Evolutionary conservation across 2,329 filamentous ascomycete species (phyloP).

Genomic region (Ceratocystis lukuohia): DNA sequence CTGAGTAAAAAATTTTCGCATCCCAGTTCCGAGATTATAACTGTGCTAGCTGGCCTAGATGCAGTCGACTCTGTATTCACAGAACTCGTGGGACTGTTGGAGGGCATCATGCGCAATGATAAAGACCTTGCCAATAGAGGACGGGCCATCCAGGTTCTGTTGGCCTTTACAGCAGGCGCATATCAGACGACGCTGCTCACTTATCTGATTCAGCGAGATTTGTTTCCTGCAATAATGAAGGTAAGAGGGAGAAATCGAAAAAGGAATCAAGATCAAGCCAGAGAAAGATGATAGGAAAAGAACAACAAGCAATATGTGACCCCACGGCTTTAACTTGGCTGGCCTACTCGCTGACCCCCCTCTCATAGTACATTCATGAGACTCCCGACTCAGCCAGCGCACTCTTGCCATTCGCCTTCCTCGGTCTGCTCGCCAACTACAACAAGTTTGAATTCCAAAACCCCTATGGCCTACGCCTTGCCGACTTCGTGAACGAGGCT

Average conservation of each 20-base stretch:
- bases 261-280: too few relatives aligned
- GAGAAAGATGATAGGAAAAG: too few relatives aligned
- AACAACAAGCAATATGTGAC: not conserved
- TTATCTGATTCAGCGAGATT: constrained; percentile 86
- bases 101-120: constrained; percentile 69
- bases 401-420: constrained; percentile 64
- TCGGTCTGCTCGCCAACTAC: constrained; percentile 87
- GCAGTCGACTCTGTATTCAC: constrained; percentile 76
- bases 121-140: constrained; percentile 24
- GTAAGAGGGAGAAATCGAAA: constrained; percentile 33
- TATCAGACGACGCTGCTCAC: constrained; percentile 90
- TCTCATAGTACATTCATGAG: constrained; percentile 62
- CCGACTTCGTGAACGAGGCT: constrained; percentile 87
- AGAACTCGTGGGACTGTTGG: constrained; percentile 72
- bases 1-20: constrained; percentile 87
- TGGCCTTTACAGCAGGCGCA: constrained; percentile 80
- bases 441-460: constrained; percentile 99
- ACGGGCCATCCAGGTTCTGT: constrained; percentile 66
- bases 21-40: constrained; percentile 87
- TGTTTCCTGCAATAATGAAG: constrained; percentile 93
- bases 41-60: constrained; percentile 72
- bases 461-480: constrained; percentile 79
- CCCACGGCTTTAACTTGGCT: too few relatives aligned
- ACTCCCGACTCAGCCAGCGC: constrained; percentile 49
- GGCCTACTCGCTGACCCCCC: too few relatives aligned